Conservation (phyloP, 2,329 filamentous ascomycete genomes). For the Apiospora saccharicola region DNA sequence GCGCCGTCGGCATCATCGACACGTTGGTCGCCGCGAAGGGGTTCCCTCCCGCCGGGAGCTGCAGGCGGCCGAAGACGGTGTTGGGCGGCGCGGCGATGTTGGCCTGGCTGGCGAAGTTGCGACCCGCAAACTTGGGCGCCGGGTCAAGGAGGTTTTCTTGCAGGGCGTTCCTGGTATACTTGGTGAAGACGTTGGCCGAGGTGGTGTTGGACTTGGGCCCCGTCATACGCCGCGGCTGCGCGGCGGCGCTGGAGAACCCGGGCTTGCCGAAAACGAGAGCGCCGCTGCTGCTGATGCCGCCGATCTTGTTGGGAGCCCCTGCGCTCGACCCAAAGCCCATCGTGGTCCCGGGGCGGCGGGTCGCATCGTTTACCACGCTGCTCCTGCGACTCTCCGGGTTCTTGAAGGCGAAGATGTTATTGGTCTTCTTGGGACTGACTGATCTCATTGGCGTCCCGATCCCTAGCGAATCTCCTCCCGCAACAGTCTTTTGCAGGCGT, state of each 20-base stretch:
- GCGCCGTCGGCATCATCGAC: not conserved
- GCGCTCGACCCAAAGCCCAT: not conserved
- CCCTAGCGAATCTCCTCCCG: not conserved
- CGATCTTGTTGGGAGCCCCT: no score
- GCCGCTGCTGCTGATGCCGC: not conserved
- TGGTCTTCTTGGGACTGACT: not conserved
- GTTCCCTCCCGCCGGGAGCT: not conserved
- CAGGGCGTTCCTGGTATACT: not conserved
- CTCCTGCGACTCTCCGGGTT: not conserved
- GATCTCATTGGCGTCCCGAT: not conserved
- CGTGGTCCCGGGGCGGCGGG: not conserved
- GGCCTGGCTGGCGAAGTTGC: conserved; percentile 1
- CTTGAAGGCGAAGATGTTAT: not conserved
- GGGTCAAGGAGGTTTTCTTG: not conserved
- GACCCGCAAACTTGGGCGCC: not conserved
- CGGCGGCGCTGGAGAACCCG: not conserved
- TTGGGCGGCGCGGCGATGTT: not conserved
- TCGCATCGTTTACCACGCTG: not conserved
- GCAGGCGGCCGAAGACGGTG: not conserved
- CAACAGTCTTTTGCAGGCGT: not conserved
- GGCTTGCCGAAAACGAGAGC: not conserved
- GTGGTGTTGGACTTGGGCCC: not conserved
- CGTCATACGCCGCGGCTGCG: not conserved
- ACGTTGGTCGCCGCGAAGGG: not conserved
- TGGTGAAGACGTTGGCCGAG: not conserved